Evolutionary conservation across 805 yeast genomes (phyloP).

Genomic region (Candida fluviatilis): DNA sequence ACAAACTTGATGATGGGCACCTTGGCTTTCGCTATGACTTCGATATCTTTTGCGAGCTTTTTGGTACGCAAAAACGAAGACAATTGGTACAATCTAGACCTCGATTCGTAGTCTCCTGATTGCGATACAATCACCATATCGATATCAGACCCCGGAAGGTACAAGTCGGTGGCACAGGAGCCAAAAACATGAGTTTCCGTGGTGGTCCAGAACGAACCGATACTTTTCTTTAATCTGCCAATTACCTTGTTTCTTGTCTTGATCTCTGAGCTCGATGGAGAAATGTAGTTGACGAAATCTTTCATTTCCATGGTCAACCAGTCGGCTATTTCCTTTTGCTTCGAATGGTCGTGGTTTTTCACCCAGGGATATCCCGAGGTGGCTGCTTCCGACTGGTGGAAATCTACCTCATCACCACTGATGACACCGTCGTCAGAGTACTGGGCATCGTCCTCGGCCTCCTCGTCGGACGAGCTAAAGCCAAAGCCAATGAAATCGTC

Average conservation of each 20-base stretch:
- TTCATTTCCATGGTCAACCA: slow-evolving; percentile 84
- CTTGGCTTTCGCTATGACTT: slow-evolving; percentile 83
- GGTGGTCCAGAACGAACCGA: slow-evolving; percentile 64
- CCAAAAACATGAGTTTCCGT: slow-evolving; percentile 87
- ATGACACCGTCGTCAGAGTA: slow-evolving; percentile 29
- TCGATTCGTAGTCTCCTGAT: slow-evolving; percentile 53
- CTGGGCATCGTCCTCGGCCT: slow-evolving; percentile 16
- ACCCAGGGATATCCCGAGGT: slow-evolving; percentile 66
- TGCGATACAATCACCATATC: slow-evolving; percentile 83
- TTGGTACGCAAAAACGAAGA: slow-evolving; percentile 63
- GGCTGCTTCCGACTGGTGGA: slow-evolving; percentile 18
- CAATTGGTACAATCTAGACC: slow-evolving; percentile 65
- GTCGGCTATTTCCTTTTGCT: slow-evolving; percentile 72
- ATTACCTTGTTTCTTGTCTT: slow-evolving; percentile 63
- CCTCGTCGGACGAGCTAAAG: slow-evolving; percentile 42
- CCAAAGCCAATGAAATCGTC: slow-evolving; percentile 57
- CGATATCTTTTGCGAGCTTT: slow-evolving; percentile 65
- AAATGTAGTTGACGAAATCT: slow-evolving; percentile 79
- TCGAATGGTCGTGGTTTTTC: slow-evolving; percentile 69
- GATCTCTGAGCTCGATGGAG: slow-evolving; percentile 78
- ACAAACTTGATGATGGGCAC: slow-evolving; percentile 93
- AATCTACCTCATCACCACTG: slow-evolving; percentile 32
- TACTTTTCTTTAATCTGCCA: slow-evolving; percentile 48
- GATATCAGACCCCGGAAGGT: slow-evolving; percentile 92
- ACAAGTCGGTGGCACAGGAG: slow-evolving; percentile 88